phyloP scores from a whole-genome alignment of 306 rosid genomes.

The Malus fusca region DNA sequence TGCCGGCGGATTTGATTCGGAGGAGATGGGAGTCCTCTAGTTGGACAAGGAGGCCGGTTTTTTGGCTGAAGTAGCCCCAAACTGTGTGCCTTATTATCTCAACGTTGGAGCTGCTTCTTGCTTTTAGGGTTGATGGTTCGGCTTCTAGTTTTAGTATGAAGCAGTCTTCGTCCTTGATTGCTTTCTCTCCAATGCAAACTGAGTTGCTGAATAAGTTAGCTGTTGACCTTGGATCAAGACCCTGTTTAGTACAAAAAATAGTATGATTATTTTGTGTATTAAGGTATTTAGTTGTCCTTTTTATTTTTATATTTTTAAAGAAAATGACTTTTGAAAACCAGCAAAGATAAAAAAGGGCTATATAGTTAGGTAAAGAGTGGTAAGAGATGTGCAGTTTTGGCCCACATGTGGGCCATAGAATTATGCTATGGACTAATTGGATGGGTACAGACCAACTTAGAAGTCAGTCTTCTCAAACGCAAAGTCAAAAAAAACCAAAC shows the following conservation, averaged over 20 bases:
- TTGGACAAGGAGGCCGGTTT: constrained; percentile 69
- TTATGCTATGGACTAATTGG: neutral
- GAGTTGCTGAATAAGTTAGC: constrained; percentile 63
- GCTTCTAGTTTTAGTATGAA: constrained; percentile 69
- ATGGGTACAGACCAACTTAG: neutral
- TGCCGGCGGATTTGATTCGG: constrained; percentile 44
- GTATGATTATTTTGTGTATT: neutral
- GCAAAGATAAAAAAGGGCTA: neutral
- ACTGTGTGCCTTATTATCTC: constrained; percentile 75
- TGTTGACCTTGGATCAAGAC: constrained; percentile 84
- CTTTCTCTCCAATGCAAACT: constrained; percentile 72
- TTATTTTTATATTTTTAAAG: no score
- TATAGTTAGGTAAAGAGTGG: neutral
- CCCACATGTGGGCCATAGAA: neutral
- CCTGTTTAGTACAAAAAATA: constrained; percentile 32
- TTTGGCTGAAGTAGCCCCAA: constrained; percentile 91
- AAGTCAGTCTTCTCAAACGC: neutral
- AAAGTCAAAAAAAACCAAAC: neutral
- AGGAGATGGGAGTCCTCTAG: constrained; percentile 81
- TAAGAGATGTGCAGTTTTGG: neutral
- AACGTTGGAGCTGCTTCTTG: constrained; percentile 70
- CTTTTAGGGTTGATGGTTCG: constrained; percentile 39
- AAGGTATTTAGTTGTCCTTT: no score
- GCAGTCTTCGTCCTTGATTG: constrained; percentile 65
- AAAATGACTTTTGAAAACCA: no score